Percentiles rank a stretch among this genome's conserved stretches.
These are phyloP conservation scores for Neckera pumila DNA, from an alignment of 225 moss, liverwort and hornwort genomes.

Conservation along the genomic window DNA sequence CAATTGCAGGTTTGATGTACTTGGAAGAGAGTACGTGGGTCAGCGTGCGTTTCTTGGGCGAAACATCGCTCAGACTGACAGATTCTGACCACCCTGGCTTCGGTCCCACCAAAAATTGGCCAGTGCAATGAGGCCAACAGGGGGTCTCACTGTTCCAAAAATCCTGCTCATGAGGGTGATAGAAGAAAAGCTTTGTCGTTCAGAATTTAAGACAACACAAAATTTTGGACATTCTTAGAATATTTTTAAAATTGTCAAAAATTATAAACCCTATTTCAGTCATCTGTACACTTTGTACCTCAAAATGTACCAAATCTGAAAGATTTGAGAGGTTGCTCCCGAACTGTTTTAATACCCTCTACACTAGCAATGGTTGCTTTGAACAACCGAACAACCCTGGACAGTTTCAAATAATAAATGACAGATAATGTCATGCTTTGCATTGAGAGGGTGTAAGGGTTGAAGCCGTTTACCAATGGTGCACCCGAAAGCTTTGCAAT, in stretches of 20 bases:
- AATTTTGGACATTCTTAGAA: not conserved
- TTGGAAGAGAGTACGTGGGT: not conserved
- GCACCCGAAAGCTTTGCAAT: constrained; percentile 73
- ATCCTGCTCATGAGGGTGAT: not conserved
- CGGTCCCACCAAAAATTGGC: not conserved
- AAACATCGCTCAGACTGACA: not conserved
- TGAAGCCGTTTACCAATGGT: constrained; percentile 33
- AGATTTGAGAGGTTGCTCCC: not conserved
- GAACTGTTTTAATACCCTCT: not conserved
- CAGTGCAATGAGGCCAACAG: not conserved
- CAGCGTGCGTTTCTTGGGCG: not conserved
- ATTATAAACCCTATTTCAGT: not conserved
- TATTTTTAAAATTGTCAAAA: not conserved
- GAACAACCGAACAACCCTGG: not conserved
- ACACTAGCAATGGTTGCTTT: not conserved
- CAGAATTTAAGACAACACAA: not conserved
- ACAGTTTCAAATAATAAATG: not conserved
- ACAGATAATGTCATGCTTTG: not conserved
- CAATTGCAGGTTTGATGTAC: not conserved
- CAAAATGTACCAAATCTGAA: not conserved
- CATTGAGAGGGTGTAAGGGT: not conserved
- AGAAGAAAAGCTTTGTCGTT: not conserved
- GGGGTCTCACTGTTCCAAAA: not conserved
- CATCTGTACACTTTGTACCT: not conserved
- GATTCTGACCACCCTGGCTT: not conserved